These are phyloP conservation scores for Theileria parva DNA, from an alignment of 169 alveolate genomes.

Conservation along the genomic window DNA sequence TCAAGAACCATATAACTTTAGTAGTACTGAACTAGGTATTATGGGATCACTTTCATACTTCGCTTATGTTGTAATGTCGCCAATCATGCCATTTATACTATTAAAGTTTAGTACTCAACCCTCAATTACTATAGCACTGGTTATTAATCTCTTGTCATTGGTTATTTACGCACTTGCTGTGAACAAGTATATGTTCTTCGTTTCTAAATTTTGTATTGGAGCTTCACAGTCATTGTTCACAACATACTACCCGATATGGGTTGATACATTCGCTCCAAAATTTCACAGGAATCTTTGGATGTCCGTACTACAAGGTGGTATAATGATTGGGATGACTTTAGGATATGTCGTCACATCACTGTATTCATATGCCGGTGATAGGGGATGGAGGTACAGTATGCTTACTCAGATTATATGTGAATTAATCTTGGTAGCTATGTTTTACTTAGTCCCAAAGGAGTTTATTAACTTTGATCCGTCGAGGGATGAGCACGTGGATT, in stretches of 20 bases:
- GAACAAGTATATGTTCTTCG: constrained; percentile 73
- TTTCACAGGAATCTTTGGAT: constrained; percentile 89
- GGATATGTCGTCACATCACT: constrained; percentile 70
- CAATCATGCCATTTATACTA: constrained; percentile 70
- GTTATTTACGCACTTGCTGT: constrained; percentile 66
- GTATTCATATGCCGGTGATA: neutral
- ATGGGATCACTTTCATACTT: constrained; percentile 78
- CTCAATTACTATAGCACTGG: constrained; percentile 62
- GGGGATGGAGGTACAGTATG: constrained; percentile 58
- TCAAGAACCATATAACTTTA: constrained; percentile 48
- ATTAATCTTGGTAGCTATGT: constrained; percentile 7
- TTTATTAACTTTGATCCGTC: constrained; percentile 28
- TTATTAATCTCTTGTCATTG: constrained; percentile 57
- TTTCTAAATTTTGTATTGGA: constrained; percentile 86
- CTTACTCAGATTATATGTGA: constrained; percentile 21
- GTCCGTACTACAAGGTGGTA: constrained; percentile 89
- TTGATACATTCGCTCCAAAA: constrained; percentile 89
- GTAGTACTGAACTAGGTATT: constrained; percentile 47
- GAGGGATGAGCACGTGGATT: neutral
- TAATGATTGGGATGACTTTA: constrained; percentile 84
- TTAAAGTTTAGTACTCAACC: constrained; percentile 67
- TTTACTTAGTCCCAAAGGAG: constrained; percentile 22
- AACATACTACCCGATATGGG: constrained; percentile 94
- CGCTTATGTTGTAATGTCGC: constrained; percentile 76
- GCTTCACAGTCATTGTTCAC: constrained; percentile 88